These are phyloP conservation scores for Prinsepia uniflora DNA, from an alignment of 306 rosid genomes.

Conservation along the genomic window DNA sequence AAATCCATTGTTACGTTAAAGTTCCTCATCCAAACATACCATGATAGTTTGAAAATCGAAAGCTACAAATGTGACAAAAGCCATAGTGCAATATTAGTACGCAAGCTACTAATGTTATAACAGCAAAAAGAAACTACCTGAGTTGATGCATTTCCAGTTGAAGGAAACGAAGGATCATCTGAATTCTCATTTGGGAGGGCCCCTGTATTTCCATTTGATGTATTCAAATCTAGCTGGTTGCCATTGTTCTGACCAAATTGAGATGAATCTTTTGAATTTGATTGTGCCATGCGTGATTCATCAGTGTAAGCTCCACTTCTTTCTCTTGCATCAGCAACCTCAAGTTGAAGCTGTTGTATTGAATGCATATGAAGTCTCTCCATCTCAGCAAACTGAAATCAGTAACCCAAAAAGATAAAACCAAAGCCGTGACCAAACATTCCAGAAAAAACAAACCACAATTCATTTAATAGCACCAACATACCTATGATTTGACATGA, in stretches of 20 bases:
- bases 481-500: not conserved
- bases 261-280: slow-evolving; percentile 50
- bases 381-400: slow-evolving; percentile 77
- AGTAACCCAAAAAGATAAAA: slow-evolving; percentile 24
- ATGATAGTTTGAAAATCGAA: too few relatives aligned
- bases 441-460: not conserved
- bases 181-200: slow-evolving; percentile 61
- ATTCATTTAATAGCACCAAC: not conserved
- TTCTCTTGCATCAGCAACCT: slow-evolving; percentile 84
- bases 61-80: too few relatives aligned
- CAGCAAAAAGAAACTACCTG: slow-evolving; percentile 45
- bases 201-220: slow-evolving; percentile 57
- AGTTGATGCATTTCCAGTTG: slow-evolving; percentile 50
- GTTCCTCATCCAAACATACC: too few relatives aligned
- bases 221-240: slow-evolving; percentile 53
- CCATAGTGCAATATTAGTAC: not conserved
- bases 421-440: slow-evolving; percentile 6
- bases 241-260: slow-evolving; percentile 70
- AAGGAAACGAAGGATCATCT: slow-evolving; percentile 54
- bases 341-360: slow-evolving; percentile 83
- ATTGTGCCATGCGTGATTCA: slow-evolving; percentile 57
- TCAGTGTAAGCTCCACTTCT: slow-evolving; percentile 64
- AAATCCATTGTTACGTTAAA: too few relatives aligned
- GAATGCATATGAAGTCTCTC: slow-evolving; percentile 85
- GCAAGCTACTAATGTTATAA: not conserved